These are phyloP conservation scores for Ustulina deusta DNA, from an alignment of 2,329 filamentous ascomycete genomes.

Conservation along the genomic window DNA sequence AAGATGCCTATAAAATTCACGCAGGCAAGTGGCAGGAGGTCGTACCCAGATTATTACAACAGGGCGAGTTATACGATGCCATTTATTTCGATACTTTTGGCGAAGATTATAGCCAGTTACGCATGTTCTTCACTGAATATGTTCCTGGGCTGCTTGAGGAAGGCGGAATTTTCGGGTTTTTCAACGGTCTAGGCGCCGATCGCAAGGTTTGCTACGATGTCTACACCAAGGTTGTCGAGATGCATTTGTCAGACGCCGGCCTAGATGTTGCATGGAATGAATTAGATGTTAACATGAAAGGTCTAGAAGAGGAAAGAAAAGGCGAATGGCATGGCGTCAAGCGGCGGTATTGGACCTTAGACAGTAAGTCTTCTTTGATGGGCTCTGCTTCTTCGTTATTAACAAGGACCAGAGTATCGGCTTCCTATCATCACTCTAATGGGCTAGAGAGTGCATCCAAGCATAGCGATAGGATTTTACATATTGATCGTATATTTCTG, in stretches of 20 bases:
- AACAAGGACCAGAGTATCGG: slow-evolving; percentile 69
- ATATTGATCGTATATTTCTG: slow-evolving; percentile 30
- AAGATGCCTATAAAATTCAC: slow-evolving; percentile 79
- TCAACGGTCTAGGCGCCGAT: slow-evolving; percentile 93
- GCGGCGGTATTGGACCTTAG: slow-evolving; percentile 89
- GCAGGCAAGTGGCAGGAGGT: slow-evolving; percentile 85
- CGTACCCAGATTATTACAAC: slow-evolving; percentile 73
- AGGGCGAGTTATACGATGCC: slow-evolving; percentile 80
- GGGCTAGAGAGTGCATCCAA: slow-evolving; percentile 58
- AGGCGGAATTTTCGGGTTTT: slow-evolving; percentile 83
- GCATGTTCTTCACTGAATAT: slow-evolving; percentile 87
- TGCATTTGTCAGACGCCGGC: slow-evolving; percentile 89
- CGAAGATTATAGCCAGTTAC: slow-evolving; percentile 88
- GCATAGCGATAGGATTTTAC: slow-evolving; percentile 13
- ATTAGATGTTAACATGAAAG: slow-evolving; percentile 75
- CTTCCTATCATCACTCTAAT: slow-evolving; percentile 81
- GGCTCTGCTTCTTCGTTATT: slow-evolving; percentile 21
- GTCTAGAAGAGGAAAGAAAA: slow-evolving; percentile 73
- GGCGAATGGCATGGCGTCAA: slow-evolving; percentile 90
- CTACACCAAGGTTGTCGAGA: slow-evolving; percentile 90
- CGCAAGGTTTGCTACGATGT: slow-evolving; percentile 95
- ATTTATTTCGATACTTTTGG: slow-evolving; percentile 99
- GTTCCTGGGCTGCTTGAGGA: slow-evolving; percentile 82
- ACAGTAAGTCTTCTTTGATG: slow-evolving; percentile 63
- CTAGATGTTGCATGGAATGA: slow-evolving; percentile 90